Evolutionary conservation across 495 filamentous ascomycete genomes (phyloP), one percentile per base, ranked within the genome.

Genomic region (Penicillium antarcticum): DNA sequence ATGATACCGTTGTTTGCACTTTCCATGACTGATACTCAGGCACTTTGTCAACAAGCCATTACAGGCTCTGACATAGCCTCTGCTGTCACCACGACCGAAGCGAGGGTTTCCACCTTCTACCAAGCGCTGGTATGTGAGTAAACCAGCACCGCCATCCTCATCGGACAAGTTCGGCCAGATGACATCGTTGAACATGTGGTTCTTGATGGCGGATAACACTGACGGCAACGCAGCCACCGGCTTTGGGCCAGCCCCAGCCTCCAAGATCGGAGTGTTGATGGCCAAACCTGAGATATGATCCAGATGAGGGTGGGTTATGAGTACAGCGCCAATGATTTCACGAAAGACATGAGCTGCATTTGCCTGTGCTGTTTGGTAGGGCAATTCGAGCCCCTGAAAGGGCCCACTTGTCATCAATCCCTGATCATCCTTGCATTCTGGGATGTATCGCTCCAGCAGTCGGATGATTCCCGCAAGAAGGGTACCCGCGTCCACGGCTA

Each of bases 81-180:
- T 78, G 18, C 76, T 80, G 2, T 86, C 81, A 4, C 87, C 90
- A 53, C 86, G 85, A 10, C 89, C 89, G 13, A 95, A 73, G 6
- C 87, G 83, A 10, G 85, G 81, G 39, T 90, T 89, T 10, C 91
- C 91, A n/a, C 89, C 91, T 61, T 96, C 89, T 2, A 86, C 81
- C 17, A 98, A 72, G 21, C 94, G 83, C 67, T 89, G 87, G 56
- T 95, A 97, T 8, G 89, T 96, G 24, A 97, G 81, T 5, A 98
- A 74, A 2, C 95, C 95, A 19, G 91, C 90, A 12, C 95, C 94
- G 26, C 89, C 90, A 65, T 95, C 91, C 72, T 98, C 95, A 68
- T 97, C 91, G 1, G 91, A 94, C 31, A 98, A 74, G 57, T 98
- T 98, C 0, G 94, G 94, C 95, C 95, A 98, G 44, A 98, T 95